These are phyloP conservation scores for Heracleum sosnowskyi DNA, from an alignment of 129 eudicot genomes.

Conservation along the genomic window DNA sequence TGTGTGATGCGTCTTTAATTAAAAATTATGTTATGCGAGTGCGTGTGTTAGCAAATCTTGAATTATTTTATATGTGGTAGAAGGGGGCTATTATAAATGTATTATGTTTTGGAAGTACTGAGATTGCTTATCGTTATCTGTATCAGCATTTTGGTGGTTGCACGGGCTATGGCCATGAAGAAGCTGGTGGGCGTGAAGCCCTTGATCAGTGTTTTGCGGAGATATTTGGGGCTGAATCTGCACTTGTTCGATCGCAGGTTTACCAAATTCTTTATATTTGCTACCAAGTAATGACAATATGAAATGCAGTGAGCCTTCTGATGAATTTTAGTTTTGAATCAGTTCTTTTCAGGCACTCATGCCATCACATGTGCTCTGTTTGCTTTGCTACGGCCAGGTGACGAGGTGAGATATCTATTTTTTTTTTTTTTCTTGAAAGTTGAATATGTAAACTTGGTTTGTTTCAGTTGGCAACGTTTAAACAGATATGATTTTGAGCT, in stretches of 20 bases:
- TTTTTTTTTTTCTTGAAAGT: neutral
- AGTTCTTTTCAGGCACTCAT: constrained; percentile 99
- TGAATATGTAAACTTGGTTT: neutral
- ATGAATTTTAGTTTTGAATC: constrained; percentile 11
- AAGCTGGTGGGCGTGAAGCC: constrained; percentile 97
- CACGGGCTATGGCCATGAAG: constrained; percentile 99
- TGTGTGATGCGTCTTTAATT: no score
- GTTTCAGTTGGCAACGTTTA: neutral
- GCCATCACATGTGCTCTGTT: constrained; percentile 96
- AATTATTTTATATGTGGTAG: neutral
- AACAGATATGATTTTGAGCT: neutral
- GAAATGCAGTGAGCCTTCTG: neutral
- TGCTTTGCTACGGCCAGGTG: constrained; percentile 94
- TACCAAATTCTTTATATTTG: neutral
- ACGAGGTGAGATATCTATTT: constrained; percentile 53
- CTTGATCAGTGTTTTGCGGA: constrained; percentile 91
- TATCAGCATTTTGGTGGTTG: constrained; percentile 90
- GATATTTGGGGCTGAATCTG: constrained; percentile 95
- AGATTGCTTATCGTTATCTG: constrained; percentile 8
- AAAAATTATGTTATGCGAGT: no score
- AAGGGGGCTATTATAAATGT: neutral
- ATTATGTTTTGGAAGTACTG: neutral
- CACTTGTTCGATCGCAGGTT: constrained; percentile 93
- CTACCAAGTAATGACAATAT: neutral
- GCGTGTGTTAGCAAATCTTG: neutral